Evolutionary conservation across 2,329 filamentous ascomycete genomes (phyloP), one percentile per base, ranked within the genome.

Genomic region (Sporothrix globosa): DNA sequence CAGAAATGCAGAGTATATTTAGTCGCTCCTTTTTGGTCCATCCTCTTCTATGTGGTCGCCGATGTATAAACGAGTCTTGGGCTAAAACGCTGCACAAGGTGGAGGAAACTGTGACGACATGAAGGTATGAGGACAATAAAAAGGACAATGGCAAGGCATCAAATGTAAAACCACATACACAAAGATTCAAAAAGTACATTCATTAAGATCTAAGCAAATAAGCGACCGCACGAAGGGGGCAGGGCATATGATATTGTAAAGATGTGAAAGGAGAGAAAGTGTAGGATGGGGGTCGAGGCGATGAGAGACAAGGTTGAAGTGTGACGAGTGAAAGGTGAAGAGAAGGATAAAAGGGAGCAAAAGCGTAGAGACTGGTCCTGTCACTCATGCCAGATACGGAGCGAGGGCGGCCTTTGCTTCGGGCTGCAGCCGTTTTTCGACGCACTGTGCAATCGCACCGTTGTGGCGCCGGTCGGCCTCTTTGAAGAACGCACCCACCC

Each of bases 401-500:
- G 81, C 82, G 74, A 88, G 81, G 2, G 83, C 84, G 71, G 81
- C 77, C 78, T 85, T 85, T 70, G 84, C 86, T 76, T 92, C 87
- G 1, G 85, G 83, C 60, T 85, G 83, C 72, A 97, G 82, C 75
- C 92, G 87, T 79, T 92, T 87, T 73, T 88, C 83, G 69, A 94
- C 91, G 77, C 92, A 95, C 70, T 82, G 83, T 39, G 86, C 88
- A 73, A 97, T 86, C 21, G 87, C 86, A 1, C 93, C 93, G 61
- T 84, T 84, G 75, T 93, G 89, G 76, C 90, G 88, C 77, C 84
- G 82, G 79, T 97, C 92, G 7, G 93, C 92, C 48, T 90, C 88
- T 77, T 90, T 90, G 77, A 97, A 82, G 78, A 92, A 93, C 73
- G 86, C 82, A 70, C 91, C 83, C 30, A 97, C 94, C 95, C 95